phyloP scores from a whole-genome alignment of 805 yeast genomes.

The Wickerhamiella australiensis region DNA sequence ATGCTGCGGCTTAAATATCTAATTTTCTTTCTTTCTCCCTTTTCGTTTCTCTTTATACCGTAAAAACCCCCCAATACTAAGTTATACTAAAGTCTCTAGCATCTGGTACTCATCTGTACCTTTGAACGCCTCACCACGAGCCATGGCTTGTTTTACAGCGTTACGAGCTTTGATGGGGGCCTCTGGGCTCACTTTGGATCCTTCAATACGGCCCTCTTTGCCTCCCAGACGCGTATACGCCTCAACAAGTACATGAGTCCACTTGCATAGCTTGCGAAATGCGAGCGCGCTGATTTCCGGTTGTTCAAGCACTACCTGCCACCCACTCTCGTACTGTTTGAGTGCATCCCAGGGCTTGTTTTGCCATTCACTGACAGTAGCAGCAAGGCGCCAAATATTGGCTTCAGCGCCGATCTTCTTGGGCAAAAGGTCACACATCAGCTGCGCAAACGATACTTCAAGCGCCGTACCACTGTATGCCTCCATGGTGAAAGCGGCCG shows the following conservation, averaged over 20 bases:
- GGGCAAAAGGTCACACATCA: slow-evolving; percentile 60
- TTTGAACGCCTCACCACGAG: slow-evolving; percentile 46
- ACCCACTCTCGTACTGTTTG: slow-evolving; percentile 78
- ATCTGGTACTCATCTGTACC: slow-evolving; percentile 10
- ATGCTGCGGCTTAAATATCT: slow-evolving; percentile 7
- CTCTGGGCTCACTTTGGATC: slow-evolving; percentile 72
- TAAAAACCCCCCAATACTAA: too few relatives aligned
- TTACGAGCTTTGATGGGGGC: slow-evolving; percentile 80
- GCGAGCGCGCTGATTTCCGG: slow-evolving; percentile 51
- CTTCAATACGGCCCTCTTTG: slow-evolving; percentile 42
- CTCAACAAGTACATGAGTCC: slow-evolving; percentile 65
- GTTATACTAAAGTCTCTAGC: background rate
- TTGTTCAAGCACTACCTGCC: slow-evolving; percentile 51
- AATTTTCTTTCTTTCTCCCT: too few relatives aligned
- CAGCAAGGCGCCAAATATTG: slow-evolving; percentile 71
- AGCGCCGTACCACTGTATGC: slow-evolving; percentile 4
- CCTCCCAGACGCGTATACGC: slow-evolving; percentile 87
- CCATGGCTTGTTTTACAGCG: slow-evolving; percentile 58
- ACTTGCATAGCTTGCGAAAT: slow-evolving; percentile 72
- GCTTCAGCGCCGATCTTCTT: slow-evolving; percentile 50
- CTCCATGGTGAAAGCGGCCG: slow-evolving; percentile 30
- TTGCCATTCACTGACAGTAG: slow-evolving; percentile 79
- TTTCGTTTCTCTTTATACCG: too few relatives aligned
- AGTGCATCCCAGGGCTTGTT: slow-evolving; percentile 77
- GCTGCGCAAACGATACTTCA: slow-evolving; percentile 51